phyloP scores from a whole-genome alignment of 805 yeast genomes.

The Ogataea pini region DNA sequence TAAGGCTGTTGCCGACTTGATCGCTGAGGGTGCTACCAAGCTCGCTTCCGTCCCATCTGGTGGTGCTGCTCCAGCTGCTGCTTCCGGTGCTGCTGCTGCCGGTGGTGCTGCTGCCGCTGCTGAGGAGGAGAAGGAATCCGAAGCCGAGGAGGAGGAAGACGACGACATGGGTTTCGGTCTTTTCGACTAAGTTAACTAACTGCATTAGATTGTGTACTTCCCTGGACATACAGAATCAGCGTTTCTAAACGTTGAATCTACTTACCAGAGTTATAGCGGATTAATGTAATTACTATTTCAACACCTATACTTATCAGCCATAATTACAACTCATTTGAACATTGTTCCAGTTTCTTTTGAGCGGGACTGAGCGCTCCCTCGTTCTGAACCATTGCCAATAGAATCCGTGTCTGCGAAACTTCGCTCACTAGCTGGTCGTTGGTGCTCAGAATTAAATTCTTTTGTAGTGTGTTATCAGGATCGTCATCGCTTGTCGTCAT shows the following conservation, averaged over 20 bases:
- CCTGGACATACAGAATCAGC: too few relatives aligned
- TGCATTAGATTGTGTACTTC: slow-evolving; percentile 7
- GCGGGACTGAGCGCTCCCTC: too few relatives aligned
- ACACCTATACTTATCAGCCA: too few relatives aligned
- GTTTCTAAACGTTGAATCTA: too few relatives aligned
- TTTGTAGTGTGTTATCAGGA: slow-evolving; percentile 19
- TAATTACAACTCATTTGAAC: slow-evolving; percentile 2
- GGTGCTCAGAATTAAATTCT: slow-evolving; percentile 24
- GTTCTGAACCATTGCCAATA: slow-evolving; percentile 18
- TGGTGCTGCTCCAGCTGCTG: slow-evolving; percentile 89
- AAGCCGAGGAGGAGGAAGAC: slow-evolving; percentile 57
- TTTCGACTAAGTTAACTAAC: slow-evolving; percentile 34
- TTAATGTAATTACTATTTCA: slow-evolving; percentile 5
- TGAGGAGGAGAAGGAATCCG: slow-evolving; percentile 70
- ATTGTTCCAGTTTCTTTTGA: not conserved
- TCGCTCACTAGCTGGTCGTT: slow-evolving; percentile 26
- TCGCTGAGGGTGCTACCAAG: slow-evolving; percentile 93
- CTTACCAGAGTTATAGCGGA: slow-evolving; percentile 9
- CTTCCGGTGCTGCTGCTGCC: slow-evolving; percentile 70
- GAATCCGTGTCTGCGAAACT: slow-evolving; percentile 23
- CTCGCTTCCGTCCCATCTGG: slow-evolving; percentile 97
- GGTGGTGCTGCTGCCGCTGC: slow-evolving; percentile 72
- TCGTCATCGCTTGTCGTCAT: slow-evolving; percentile 11
- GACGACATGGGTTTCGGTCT: slow-evolving; percentile 76
- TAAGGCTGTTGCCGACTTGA: slow-evolving; percentile 84